These are phyloP conservation scores for Alternaria brassicicola DNA, from an alignment of 2,329 filamentous ascomycete genomes.

Conservation along the genomic window DNA sequence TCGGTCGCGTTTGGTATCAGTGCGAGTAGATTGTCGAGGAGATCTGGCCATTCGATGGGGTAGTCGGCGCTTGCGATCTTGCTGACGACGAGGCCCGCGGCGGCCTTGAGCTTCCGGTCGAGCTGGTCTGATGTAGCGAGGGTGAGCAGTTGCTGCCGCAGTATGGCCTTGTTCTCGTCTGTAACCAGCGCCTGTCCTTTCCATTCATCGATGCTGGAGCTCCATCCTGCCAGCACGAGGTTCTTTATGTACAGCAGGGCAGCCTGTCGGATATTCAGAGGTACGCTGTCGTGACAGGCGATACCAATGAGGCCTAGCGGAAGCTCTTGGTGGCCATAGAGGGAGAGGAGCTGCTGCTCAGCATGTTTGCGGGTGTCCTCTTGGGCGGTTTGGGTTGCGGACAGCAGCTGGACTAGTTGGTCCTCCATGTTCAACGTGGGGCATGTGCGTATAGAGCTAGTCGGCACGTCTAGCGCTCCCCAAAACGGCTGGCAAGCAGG, in stretches of 20 bases:
- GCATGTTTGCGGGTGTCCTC: conserved; percentile 82
- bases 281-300: conserved; percentile 75
- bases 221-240: conserved; percentile 88
- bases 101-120: conserved; percentile 84
- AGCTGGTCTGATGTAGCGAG: conserved; percentile 74
- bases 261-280: conserved; percentile 78
- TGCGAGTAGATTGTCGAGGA: conserved; percentile 79
- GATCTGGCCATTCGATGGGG: conserved; percentile 90
- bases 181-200: conserved; percentile 70
- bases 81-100: conserved; percentile 87
- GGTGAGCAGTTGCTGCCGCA: conserved; percentile 76
- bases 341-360: conserved; percentile 78
- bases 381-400: conserved; percentile 79
- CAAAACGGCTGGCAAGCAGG: conserved; percentile 19
- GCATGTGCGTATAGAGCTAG: conserved; percentile 34
- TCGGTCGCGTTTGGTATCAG: conserved; percentile 79
- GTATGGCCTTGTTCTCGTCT: conserved; percentile 73
- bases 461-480: conserved; percentile 38
- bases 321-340: conserved; percentile 72
- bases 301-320: conserved; percentile 81
- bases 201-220: conserved; percentile 73
- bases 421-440: conserved; percentile 73
- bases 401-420: conserved; percentile 85
- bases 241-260: conserved; percentile 80
- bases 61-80: conserved; percentile 95